Percentiles rank a stretch among this genome's conserved stretches.
These are phyloP conservation scores for Coprinopsis cinerea DNA, from an alignment of 768 basidiomycete genomes.

Conservation along the genomic window DNA sequence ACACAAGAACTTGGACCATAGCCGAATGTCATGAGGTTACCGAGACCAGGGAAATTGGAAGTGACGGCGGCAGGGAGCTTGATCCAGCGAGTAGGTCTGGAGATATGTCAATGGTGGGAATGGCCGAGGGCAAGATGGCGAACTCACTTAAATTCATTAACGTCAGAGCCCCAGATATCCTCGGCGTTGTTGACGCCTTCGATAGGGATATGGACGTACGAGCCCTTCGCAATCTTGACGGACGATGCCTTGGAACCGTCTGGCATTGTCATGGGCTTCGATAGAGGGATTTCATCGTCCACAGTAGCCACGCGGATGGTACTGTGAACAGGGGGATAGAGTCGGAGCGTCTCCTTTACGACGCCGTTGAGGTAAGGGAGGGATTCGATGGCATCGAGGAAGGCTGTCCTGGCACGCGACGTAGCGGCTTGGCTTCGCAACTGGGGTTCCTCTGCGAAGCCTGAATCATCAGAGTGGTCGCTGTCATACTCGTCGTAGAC, in stretches of 20 bases:
- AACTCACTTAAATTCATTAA: slow-evolving; percentile 47
- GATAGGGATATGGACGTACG: slow-evolving; percentile 51
- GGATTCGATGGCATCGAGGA: slow-evolving; percentile 30
- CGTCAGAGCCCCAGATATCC: slow-evolving; percentile 52
- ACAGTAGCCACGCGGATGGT: slow-evolving; percentile 51
- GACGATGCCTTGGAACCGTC: slow-evolving; percentile 31
- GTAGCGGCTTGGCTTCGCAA: slow-evolving; percentile 1
- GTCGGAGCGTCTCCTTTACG: slow-evolving; percentile 48
- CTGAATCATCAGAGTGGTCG: slow-evolving; percentile 20
- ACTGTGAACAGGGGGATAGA: slow-evolving; percentile 51
- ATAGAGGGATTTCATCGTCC: slow-evolving; percentile 51
- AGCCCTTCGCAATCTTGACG: slow-evolving; percentile 46
- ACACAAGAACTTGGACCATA: slow-evolving; percentile 46
- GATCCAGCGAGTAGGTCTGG: slow-evolving; percentile 51
- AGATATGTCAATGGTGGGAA: slow-evolving; percentile 1
- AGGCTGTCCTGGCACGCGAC: slow-evolving; percentile 15
- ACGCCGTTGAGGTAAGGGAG: slow-evolving; percentile 53
- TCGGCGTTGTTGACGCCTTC: slow-evolving; percentile 48
- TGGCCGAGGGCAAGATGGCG: neutral
- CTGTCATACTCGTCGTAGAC: slow-evolving; percentile 14
- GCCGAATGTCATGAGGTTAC: slow-evolving; percentile 48
- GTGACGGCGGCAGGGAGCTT: slow-evolving; percentile 30
- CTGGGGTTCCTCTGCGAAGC: slow-evolving; percentile 16
- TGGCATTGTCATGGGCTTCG: slow-evolving; percentile 34
- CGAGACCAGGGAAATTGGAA: slow-evolving; percentile 38